A percentile compares a stretch with the other conserved stretches of the same genome.
Evolutionary conservation across 345 rosid species (phyloP).

Genomic region (Garcia nutans): DNA sequence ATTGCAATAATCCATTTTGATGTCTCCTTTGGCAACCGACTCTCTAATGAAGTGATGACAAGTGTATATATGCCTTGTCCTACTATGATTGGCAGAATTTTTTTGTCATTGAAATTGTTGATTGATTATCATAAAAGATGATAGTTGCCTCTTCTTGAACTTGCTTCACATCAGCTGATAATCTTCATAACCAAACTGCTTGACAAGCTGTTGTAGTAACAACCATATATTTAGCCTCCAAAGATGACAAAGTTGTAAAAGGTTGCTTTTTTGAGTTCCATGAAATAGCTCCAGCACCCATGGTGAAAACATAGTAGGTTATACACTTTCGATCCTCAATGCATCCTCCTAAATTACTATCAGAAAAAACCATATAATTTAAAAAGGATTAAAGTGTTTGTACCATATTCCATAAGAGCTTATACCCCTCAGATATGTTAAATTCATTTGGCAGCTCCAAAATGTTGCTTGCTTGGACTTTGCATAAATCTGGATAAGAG

Average conservation of each 20-base stretch:
- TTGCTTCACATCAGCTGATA: neutral
- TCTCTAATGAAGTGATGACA: neutral
- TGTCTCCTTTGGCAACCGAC: neutral
- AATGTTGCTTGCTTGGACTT: conserved; percentile 1
- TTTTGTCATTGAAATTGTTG: neutral
- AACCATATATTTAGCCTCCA: neutral
- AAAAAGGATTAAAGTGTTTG: neutral
- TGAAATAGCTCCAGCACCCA: neutral
- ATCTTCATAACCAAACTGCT: neutral
- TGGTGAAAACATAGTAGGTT: neutral
- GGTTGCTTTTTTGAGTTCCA: conserved; percentile 1
- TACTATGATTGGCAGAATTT: neutral
- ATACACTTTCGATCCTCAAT: neutral
- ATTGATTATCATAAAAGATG: neutral
- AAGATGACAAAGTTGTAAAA: neutral
- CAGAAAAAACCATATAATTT: neutral
- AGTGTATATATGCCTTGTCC: neutral
- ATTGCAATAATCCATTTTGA: neutral
- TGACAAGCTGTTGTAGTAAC: neutral
- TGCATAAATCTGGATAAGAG: conserved; percentile 7
- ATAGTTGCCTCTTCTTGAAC: neutral
- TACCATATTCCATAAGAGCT: neutral
- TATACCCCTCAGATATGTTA: neutral
- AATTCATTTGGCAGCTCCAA: neutral
- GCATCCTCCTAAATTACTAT: neutral